Base-by-base conservation (phyloP, 2,329 filamentous ascomycete species). In the Berkeleyomyces basicola region DNA sequence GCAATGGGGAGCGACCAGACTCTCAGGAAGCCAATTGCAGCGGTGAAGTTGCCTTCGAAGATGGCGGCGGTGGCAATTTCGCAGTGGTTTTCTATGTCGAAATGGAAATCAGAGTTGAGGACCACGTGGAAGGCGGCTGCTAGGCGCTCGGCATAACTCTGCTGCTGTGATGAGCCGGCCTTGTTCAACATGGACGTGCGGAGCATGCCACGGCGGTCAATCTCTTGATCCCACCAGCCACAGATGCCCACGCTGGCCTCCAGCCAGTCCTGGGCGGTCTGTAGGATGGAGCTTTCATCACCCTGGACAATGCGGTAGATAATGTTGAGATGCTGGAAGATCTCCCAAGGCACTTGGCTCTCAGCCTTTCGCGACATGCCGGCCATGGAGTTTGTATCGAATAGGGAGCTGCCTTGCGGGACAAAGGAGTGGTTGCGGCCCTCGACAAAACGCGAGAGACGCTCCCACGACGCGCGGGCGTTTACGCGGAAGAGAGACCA, bases 171-270 rank as follows among this genome's bases (percentile, higher is more conserved):
- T 37, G 61, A 58, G 10, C 57, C 43, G 49, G 61, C 58, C 46
- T 63, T 63, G 43, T 53, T 43, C 36, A 64, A 53, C 42, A 62
- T 36, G 16, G 76, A 74, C 43, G 75, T 68, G 63, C 72, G 70
- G 23, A 73, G 70, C 58, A 70, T 73, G 67, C 74, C 76, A 64
- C 72, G 73, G 59, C 72, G 77, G n/a, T 82, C 81, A 65, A 93
- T 89, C 70, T 95, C 86, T 89, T 93, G 89, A 70, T 95, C 86
- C 90, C 91, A 96, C 92, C 92, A 97, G 4, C 87, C 85, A 40
- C 91, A 85, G 59, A 97, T 76, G 1, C 86, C 88, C 65, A 96
- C 75, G 0, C 86, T 87, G 0, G 90, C 91, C 75, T 97, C 92
- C 60, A 92, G 84, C 92, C 92, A 97, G 72, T 96, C 91, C 69